Conservation (phyloP, 2,329 filamentous ascomycete species). For the Curvularia sp. region DNA sequence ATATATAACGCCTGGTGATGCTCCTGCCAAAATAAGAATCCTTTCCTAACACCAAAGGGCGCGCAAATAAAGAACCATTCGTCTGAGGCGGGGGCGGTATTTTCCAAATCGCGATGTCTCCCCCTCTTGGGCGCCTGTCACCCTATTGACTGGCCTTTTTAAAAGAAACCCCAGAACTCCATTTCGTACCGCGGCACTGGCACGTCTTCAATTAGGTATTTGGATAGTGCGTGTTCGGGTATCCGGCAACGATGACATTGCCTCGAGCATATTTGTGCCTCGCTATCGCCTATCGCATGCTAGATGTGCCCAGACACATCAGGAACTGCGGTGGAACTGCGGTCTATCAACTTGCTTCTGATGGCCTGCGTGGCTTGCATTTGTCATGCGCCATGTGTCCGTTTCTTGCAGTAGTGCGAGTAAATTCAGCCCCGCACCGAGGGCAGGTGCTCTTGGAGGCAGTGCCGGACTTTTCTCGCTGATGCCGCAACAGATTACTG, state of each 20-base stretch:
- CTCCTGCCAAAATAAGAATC: background rate
- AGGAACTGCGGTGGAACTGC: background rate
- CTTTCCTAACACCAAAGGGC: slow-evolving; percentile 1
- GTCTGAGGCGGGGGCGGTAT: background rate
- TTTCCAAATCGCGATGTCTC: background rate
- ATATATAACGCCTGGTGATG: slow-evolving; percentile 10
- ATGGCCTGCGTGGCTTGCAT: slow-evolving; percentile 75
- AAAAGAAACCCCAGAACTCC: background rate
- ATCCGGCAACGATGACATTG: background rate
- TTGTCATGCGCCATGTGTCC: slow-evolving; percentile 88
- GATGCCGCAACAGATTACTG: slow-evolving; percentile 90
- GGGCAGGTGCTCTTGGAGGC: slow-evolving; percentile 88
- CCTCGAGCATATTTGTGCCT: background rate
- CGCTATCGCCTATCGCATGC: background rate
- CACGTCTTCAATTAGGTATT: background rate
- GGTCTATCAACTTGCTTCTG: slow-evolving; percentile 42
- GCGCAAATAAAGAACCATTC: background rate
- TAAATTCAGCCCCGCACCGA: slow-evolving; percentile 92
- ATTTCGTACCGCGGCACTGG: background rate
- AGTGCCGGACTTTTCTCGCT: slow-evolving; percentile 92
- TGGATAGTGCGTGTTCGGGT: background rate
- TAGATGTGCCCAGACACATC: slow-evolving; percentile 4
- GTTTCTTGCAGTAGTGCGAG: slow-evolving; percentile 84
- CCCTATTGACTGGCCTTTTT: background rate
- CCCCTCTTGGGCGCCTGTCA: background rate